These are phyloP conservation scores for Diacronema lutheri DNA, from an alignment of 78 protist species.

Conservation along the genomic window DNA sequence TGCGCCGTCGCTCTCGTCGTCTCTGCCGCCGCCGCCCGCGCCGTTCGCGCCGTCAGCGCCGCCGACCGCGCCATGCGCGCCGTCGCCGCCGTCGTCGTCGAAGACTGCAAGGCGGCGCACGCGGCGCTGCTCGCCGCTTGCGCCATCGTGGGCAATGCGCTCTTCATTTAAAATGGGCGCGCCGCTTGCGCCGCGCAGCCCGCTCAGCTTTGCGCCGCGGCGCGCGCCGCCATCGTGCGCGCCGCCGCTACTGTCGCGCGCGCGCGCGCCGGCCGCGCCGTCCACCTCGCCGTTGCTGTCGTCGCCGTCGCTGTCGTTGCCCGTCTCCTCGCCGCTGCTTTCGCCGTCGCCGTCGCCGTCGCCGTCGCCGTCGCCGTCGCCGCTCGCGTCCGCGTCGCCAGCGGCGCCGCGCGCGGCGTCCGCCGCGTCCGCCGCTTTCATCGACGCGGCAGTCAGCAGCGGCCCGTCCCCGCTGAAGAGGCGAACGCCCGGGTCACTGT, in stretches of 20 bases:
- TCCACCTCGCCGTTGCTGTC: slow-evolving; percentile 33
- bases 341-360: slow-evolving; percentile 37
- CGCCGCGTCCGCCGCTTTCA: no score
- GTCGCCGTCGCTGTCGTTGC: neutral
- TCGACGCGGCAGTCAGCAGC: neutral
- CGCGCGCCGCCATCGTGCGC: neutral
- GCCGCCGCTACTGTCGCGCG: neutral
- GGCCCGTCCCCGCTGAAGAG: neutral
- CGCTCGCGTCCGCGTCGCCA: neutral
- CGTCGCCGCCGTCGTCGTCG: slow-evolving; percentile 36
- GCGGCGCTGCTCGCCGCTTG: slow-evolving; percentile 12
- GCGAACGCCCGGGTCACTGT: neutral
- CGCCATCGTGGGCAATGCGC: no score
- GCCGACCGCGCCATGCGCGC: slow-evolving; percentile 35
- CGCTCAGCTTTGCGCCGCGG: neutral
- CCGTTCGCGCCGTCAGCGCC: slow-evolving; percentile 45
- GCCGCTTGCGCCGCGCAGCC: no score
- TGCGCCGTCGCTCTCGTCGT: slow-evolving; percentile 41
- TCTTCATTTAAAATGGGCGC: no score
- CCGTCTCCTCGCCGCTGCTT: neutral
- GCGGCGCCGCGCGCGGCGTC: neutral
- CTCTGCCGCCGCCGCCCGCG: slow-evolving; percentile 45
- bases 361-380: slow-evolving; percentile 3
- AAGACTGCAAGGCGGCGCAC: slow-evolving; percentile 31
- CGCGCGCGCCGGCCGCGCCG: neutral